These are phyloP conservation scores for Yamadazyma taylorii DNA, from an alignment of 1,139 yeast species.

Conservation along the genomic window DNA sequence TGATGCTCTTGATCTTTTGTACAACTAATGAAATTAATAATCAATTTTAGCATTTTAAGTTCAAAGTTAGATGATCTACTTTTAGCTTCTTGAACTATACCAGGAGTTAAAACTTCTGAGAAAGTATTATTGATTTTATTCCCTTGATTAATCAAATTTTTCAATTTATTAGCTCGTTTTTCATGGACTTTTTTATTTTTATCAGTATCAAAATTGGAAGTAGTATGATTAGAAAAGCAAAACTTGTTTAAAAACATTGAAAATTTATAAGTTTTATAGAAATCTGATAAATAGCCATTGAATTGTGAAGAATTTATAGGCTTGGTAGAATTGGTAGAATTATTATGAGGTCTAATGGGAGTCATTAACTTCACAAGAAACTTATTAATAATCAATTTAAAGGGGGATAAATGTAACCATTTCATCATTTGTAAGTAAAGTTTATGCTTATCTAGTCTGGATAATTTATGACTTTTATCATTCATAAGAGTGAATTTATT, in stretches of 20 bases:
- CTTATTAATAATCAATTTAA: neutral
- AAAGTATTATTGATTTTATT: neutral
- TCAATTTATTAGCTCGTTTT: neutral
- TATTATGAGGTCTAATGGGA: neutral
- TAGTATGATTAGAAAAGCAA: neutral
- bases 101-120: neutral
- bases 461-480: slow-evolving; percentile 17
- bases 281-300: neutral
- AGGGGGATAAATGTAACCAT: slow-evolving; percentile 41
- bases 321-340: neutral
- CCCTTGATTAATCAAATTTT: neutral
- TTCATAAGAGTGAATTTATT: slow-evolving; percentile 9
- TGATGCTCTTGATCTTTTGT: too few species aligned
- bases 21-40: neutral
- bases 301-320: neutral
- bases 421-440: slow-evolving; percentile 30
- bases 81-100: neutral
- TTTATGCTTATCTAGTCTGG: slow-evolving; percentile 16
- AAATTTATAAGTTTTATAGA: neutral
- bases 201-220: neutral
- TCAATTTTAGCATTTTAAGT: neutral
- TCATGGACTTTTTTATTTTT: neutral
- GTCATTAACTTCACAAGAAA: neutral
- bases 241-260: neutral
- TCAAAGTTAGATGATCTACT: neutral